Base-by-base conservation (phyloP, 1,284 basidiomycete species). In the Boletellus deceptivus region DNA sequence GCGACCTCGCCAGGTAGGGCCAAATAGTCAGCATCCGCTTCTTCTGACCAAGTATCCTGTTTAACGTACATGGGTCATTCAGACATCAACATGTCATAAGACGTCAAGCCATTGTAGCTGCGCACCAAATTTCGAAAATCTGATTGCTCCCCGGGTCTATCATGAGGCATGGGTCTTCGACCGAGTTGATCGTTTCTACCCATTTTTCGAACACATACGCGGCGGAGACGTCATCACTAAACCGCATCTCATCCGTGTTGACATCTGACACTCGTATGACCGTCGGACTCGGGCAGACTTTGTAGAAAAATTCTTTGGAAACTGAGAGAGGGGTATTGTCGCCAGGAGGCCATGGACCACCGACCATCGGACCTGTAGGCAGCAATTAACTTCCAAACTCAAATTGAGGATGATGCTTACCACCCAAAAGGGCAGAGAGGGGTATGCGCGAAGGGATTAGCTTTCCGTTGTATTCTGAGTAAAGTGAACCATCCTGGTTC, bases 351-450 rank as follows among this genome's bases (percentile, higher is more conserved):
- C 71, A 70, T 16, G 59, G 45, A 6, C 66, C 72, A 11, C 75
- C 75, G 0, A 70, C 74, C 40, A 72, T 68, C 1, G 75, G 69
- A 16, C 75, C 75, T 68, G 51, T 43, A n/a, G 4, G 13, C 41
- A 11, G 17, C 13, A 9, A 42, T 42, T 31, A 48, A 39, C 45
- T 34, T 38, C 25, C 4, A 18, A 27, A 44, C 18, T 6, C 6
- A 5, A 6, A 20, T 22, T 8, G 11, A 18, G 3, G 6, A 31
- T 22, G 24, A 25, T 39, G n/a, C 63, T 45, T 49, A 66, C 64
- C 68, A 11, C 63, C 49, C 11, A 69, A n/a, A 2, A 67, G 46
- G 24, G 67, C 63, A 25, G 68, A 70, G 18, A 73, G 57, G 10
- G 74, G 74, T 36, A 68, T 63, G 37, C 68, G 65, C 2, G 72